Base-by-base conservation (phyloP, 345 rosid species). In the Dipteronia sinensis region DNA sequence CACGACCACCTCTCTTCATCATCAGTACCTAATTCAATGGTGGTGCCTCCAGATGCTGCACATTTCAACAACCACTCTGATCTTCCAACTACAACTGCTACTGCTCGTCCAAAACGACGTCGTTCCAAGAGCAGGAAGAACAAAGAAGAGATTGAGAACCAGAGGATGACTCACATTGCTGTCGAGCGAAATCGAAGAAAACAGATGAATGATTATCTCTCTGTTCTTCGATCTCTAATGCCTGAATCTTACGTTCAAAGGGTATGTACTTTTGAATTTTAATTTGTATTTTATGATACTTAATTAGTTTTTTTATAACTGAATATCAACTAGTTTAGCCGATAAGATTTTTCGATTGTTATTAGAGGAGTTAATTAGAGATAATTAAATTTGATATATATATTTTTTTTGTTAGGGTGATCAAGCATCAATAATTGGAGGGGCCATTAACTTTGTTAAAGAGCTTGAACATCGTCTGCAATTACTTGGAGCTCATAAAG, bases 141-240 rank as follows among this genome's bases (percentile, higher is more conserved):
- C 87, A 88, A 86, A 78, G 97, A 91, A 76, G 98, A 95, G n/a
- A 88, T 90, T 38, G 91, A 88, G 88, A 90, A 87, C 62, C 98
- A 95, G 80, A 93, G 99, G 84, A 93, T 91, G 97, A 89, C 95
- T 72, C 99, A 95, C 93, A 95, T 95, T 92, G 94, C 98, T 6
- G 98, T 95, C 3, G 98, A 95, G 85, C 91, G 99, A n/a, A 95
- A 95, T 72, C 78, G 99, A 44, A 86, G 99, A 75, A 95, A 90
- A 86, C 95, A 91, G 69, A 95, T 93, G 99, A 95, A 95, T 77
- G 96, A 92, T 72, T 88, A 95, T 20, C 94, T 95, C 83, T 82
- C 97, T 6, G 74, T 83, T 64, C 93, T 95, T 7, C 91, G 95
- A 17, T 90, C 97, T 66, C 76, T 95, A 62, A 95, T 95, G 98